These are phyloP conservation scores for Citrus sp. DNA, from an alignment of 345 rosid genomes.

Conservation along the genomic window DNA sequence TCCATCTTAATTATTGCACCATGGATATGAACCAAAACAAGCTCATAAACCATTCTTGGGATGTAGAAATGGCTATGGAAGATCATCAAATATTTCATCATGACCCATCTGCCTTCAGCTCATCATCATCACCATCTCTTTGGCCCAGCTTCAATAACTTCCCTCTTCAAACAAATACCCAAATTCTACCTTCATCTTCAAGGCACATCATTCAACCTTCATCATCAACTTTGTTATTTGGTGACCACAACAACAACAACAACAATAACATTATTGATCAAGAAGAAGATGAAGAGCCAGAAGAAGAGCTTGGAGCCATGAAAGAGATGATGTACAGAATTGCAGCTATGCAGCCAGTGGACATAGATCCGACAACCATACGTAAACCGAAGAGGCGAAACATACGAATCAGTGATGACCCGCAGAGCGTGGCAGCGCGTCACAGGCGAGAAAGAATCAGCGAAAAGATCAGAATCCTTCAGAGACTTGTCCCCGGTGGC, in stretches of 20 bases:
- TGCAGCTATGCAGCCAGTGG: slow-evolving; percentile 93
- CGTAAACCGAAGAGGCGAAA: slow-evolving; percentile 81
- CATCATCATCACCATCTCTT: slow-evolving; percentile 9
- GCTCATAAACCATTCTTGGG: slow-evolving; percentile 48
- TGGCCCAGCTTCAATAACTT: slow-evolving; percentile 14
- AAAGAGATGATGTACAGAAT: slow-evolving; percentile 98
- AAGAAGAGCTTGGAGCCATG: slow-evolving; percentile 84
- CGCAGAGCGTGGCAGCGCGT: slow-evolving; percentile 96
- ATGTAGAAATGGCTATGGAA: slow-evolving; percentile 45
- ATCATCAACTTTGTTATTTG: slow-evolving; percentile 8
- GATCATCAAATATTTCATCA: slow-evolving; percentile 28
- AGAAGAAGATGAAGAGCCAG: slow-evolving; percentile 54
- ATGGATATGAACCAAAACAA: slow-evolving; percentile 60
- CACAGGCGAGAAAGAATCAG: slow-evolving; percentile 88
- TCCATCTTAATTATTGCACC: slow-evolving; percentile 1
- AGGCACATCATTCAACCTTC: slow-evolving; percentile 12
- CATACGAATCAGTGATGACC: slow-evolving; percentile 87
- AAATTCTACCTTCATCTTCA: slow-evolving; percentile 24
- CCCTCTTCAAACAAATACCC: slow-evolving; percentile 32
- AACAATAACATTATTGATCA: not conserved
- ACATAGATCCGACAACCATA: slow-evolving; percentile 79
- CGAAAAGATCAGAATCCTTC: slow-evolving; percentile 86
- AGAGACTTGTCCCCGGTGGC: slow-evolving; percentile 93
- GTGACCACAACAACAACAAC: slow-evolving; percentile 9
- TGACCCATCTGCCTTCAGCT: slow-evolving; percentile 28